Evolutionary conservation across 768 basidiomycete species (phyloP).

Genomic region (Lepiota venenata): DNA sequence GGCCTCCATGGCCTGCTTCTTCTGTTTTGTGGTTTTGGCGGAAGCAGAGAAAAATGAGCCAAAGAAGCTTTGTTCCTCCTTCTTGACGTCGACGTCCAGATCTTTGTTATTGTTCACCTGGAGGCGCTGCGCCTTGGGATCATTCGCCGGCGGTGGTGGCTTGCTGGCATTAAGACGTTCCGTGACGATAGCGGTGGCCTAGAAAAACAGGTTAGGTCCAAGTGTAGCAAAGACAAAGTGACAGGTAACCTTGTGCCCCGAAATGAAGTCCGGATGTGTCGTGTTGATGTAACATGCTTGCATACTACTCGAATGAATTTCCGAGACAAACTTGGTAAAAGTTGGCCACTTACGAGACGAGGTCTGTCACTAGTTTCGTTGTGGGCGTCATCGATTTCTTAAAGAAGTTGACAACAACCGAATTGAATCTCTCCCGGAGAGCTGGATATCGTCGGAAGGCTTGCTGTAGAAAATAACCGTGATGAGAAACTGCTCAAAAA

Average conservation of each 20-base stretch:
- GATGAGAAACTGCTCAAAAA: background rate
- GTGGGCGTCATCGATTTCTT: constrained; percentile 93
- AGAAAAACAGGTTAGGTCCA: constrained; percentile 6
- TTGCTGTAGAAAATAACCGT: constrained; percentile 51
- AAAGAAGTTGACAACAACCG: constrained; percentile 96
- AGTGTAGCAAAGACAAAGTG: background rate
- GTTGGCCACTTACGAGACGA: constrained; percentile 73
- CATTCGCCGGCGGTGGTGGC: constrained; percentile 50
- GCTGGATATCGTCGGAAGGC: constrained; percentile 95
- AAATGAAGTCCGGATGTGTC: constrained; percentile 97
- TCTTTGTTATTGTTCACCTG: constrained; percentile 92
- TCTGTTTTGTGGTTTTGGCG: constrained; percentile 53
- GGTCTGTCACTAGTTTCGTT: constrained; percentile 88
- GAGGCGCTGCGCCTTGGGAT: constrained; percentile 65
- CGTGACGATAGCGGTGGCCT: constrained; percentile 87
- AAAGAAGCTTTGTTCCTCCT: constrained; percentile 91
- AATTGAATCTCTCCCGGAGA: constrained; percentile 94
- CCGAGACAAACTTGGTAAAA: background rate
- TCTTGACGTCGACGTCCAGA: constrained; percentile 85
- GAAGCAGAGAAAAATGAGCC: constrained; percentile 88
- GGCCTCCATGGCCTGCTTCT: constrained; percentile 48
- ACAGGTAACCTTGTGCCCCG: constrained; percentile 75
- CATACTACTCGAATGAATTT: constrained; percentile 53
- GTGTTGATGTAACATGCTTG: constrained; percentile 99
- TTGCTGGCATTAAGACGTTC: constrained; percentile 84